Percentiles rank a stretch among this genome's conserved stretches.
phyloP scores from a whole-genome alignment of 441 rosid genomes.

The Macaranga tanarius region DNA sequence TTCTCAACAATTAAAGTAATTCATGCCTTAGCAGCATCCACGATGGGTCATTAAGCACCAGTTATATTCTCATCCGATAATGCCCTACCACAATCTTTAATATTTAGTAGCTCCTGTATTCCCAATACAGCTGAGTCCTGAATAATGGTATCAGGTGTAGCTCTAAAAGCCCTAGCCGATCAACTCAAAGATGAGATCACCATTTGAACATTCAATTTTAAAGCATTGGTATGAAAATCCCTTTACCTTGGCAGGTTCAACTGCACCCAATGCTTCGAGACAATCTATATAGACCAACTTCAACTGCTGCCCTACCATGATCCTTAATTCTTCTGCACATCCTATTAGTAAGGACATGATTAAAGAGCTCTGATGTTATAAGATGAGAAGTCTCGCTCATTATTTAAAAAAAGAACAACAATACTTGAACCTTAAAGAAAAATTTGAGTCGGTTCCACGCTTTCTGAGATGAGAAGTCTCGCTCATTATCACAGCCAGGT shows the following conservation, averaged over 20 bases:
- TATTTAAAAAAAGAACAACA: too few relatives aligned
- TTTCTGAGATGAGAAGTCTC: too few relatives aligned
- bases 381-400: too few relatives aligned
- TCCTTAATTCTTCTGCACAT: constrained; percentile 99
- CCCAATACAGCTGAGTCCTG: constrained; percentile 99
- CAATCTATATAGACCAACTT: constrained; percentile 95
- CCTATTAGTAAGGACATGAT: constrained; percentile 88
- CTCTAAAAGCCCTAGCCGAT: constrained; percentile 98
- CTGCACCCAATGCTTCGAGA: constrained; percentile 97
- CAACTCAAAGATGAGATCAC: constrained; percentile 98
- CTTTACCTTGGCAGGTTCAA: constrained; percentile 97
- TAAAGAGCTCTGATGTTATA: constrained; percentile 83
- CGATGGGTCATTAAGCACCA: too few relatives aligned
- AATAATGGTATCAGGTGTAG: constrained; percentile 98
- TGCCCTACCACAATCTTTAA: constrained; percentile 98
- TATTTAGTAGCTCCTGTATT: constrained; percentile 92
- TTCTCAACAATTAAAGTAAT: too few relatives aligned
- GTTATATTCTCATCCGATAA: constrained; percentile 75
- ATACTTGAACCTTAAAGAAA: too few relatives aligned
- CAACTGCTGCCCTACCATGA: constrained; percentile 83
- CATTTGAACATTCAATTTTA: constrained; percentile 98
- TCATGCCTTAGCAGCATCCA: too few relatives aligned
- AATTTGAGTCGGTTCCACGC: too few relatives aligned
- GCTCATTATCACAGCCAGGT: too few relatives aligned
- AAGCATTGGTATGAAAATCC: constrained; percentile 75